Evolutionary conservation across 2,329 filamentous ascomycete species (phyloP), one percentile per base, ranked within the genome.

Genomic region (Aspergillus proliferans): DNA sequence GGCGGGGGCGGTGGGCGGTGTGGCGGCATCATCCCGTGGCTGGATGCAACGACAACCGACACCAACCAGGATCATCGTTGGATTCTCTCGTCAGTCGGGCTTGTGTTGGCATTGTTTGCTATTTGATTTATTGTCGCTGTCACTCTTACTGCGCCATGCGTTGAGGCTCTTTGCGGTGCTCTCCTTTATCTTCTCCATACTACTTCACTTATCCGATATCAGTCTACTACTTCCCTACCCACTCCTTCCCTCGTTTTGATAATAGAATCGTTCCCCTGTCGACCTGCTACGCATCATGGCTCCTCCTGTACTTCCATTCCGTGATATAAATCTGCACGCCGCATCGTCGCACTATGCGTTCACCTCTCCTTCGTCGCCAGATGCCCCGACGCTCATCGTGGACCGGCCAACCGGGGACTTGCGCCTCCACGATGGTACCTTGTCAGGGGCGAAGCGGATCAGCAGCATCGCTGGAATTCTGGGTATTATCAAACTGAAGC

Each of bases 311-410:
- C 75, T 85, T 48, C 93, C 92, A 19, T 98, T 91, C 73, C 83
- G 92, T 67, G 93, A 98, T 76, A 94, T 97, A 76, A 98, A 97
- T 71, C 84, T 98, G 69, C 90, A 95, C 71, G 87, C 90, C 57
- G 90, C 92, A 46, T 79, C 88, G 61, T 88, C 92, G 62, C 86
- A 93, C 67, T 98, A 98, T 77, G 88, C 90, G 61, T 98, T 98
- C 72, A 91, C 88, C 36, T 98, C 93, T 24, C 93, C 93, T 24
- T 97, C 93, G 0, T 92, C 90, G 3, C 90, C 91, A 53, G 84
- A 91, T 71, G 86, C 91, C 24, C 89, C 88, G 12, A 88, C 89
- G 8, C 79, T 98, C 46, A 83, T 95, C 12, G 81, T 98, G 57
- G 93, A 97, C 64, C 83, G 93, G 47, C 93, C 93, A 8, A 93